Percentiles rank a stretch among this genome's conserved stretches.
phyloP scores from a whole-genome alignment of 1,284 basidiomycete genomes.

The Ceratobasidium sp. region DNA sequence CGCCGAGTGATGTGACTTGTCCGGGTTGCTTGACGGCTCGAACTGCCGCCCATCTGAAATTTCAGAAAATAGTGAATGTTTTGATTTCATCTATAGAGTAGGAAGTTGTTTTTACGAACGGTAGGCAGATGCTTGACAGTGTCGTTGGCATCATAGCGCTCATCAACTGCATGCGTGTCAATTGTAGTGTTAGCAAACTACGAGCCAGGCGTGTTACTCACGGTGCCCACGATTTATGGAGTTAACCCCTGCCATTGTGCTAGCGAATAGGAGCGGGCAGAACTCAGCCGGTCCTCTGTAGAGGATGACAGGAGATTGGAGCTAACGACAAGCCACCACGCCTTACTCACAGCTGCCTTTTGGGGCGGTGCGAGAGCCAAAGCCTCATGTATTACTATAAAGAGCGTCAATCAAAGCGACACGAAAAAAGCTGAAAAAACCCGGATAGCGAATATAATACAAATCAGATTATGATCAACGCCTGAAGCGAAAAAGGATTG shows the following conservation, averaged over 20 bases:
- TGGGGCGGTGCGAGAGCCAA: background rate
- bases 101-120: too few relatives aligned
- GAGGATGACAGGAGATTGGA: background rate
- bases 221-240: background rate
- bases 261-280: background rate
- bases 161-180: too few relatives aligned
- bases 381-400: background rate
- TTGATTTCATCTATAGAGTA: background rate
- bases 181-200: too few relatives aligned
- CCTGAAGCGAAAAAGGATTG: background rate
- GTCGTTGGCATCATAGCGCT: too few relatives aligned
- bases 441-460: slow-evolving; percentile 3
- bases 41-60: background rate
- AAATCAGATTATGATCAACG: slow-evolving; percentile 1
- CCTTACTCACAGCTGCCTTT: background rate
- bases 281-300: background rate
- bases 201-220: too few relatives aligned
- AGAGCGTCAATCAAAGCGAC: background rate
- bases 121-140: too few relatives aligned
- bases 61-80: background rate
- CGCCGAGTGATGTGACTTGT: background rate
- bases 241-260: background rate
- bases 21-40: background rate
- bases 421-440: background rate
- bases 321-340: background rate